Conservation (phyloP, 2,329 filamentous ascomycete genomes). For the Aspergillus piperis region DNA sequence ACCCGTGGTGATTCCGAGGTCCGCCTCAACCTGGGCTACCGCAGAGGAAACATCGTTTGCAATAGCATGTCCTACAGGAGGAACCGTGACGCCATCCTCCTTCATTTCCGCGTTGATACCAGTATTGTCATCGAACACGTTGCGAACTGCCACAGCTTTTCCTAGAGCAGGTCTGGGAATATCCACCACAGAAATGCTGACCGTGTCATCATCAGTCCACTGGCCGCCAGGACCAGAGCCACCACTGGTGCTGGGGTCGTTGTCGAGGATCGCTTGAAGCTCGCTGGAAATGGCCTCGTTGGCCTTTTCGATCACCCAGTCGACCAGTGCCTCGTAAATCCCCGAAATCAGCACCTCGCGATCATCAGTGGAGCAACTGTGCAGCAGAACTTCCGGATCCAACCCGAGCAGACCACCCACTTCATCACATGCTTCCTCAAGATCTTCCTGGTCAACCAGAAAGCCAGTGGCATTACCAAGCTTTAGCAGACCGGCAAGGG, state of each 20-base stretch:
- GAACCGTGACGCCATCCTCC: slow-evolving; percentile 82
- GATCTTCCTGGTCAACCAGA: slow-evolving; percentile 75
- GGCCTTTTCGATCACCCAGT: slow-evolving; percentile 88
- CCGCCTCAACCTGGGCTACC: slow-evolving; percentile 72
- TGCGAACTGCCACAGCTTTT: slow-evolving; percentile 85
- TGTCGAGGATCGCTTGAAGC: slow-evolving; percentile 64
- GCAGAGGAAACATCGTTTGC: slow-evolving; percentile 84
- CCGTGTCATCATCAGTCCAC: slow-evolving; percentile 72
- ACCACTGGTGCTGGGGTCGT: slow-evolving; percentile 67
- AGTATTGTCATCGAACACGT: slow-evolving; percentile 86
- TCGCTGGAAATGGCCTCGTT: slow-evolving; percentile 81
- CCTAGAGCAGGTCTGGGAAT: slow-evolving; percentile 77
- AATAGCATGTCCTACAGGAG: slow-evolving; percentile 74
- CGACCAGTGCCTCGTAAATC: slow-evolving; percentile 89
- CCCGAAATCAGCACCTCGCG: slow-evolving; percentile 79
- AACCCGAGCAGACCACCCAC: slow-evolving; percentile 82
- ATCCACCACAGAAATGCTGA: slow-evolving; percentile 85
- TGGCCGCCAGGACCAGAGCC: slow-evolving; percentile 60
- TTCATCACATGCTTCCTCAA: slow-evolving; percentile 88
- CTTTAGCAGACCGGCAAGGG: slow-evolving; percentile 82
- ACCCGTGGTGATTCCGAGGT: slow-evolving; percentile 73
- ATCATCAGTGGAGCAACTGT: slow-evolving; percentile 80
- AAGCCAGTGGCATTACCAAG: slow-evolving; percentile 89
- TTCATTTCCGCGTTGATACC: slow-evolving; percentile 99
- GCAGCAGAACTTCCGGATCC: slow-evolving; percentile 77